Evolutionary conservation across 495 filamentous ascomycete species (phyloP).

Genomic region (Xylaria venustula): DNA sequence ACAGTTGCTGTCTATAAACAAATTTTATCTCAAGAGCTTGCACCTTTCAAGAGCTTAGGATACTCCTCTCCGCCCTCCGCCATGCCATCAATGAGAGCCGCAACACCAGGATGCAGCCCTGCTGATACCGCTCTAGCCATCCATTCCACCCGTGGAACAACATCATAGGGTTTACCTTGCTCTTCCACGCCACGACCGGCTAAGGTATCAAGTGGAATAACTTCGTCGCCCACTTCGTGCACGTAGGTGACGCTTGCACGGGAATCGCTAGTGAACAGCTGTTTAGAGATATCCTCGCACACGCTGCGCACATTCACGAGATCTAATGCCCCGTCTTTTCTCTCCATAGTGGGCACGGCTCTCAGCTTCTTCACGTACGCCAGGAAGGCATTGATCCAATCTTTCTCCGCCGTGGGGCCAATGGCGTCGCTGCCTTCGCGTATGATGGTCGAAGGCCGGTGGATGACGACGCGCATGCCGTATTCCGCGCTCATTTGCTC

Average conservation of each 20-base stretch:
- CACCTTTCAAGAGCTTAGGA: constrained; percentile 1
- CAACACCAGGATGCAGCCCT: constrained; percentile 4
- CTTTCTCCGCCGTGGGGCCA: constrained; percentile 9
- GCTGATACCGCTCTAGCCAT: neutral
- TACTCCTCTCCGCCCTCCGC: neutral
- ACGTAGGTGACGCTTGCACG: constrained; percentile 1
- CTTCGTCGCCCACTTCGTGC: constrained; percentile 2
- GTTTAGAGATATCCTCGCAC: neutral
- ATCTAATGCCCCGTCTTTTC: constrained; percentile 17
- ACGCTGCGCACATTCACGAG: constrained; percentile 17
- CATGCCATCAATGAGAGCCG: neutral
- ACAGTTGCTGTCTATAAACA: too few species aligned
- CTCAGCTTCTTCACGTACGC: constrained; percentile 10
- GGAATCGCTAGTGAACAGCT: neutral
- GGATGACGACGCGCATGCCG: constrained; percentile 11
- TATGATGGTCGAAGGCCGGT: constrained; percentile 27
- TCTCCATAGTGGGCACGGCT: constrained; percentile 11
- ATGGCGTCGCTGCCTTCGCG: constrained; percentile 15
- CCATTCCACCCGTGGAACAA: neutral
- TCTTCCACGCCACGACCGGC: neutral
- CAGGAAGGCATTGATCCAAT: constrained; percentile 25
- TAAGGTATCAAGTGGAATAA: constrained; percentile 13
- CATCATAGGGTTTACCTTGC: neutral
- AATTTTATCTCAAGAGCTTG: too few species aligned
- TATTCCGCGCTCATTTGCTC: neutral